Conservation (phyloP, 768 basidiomycete species). For the Cantharellus anzutake region DNA sequence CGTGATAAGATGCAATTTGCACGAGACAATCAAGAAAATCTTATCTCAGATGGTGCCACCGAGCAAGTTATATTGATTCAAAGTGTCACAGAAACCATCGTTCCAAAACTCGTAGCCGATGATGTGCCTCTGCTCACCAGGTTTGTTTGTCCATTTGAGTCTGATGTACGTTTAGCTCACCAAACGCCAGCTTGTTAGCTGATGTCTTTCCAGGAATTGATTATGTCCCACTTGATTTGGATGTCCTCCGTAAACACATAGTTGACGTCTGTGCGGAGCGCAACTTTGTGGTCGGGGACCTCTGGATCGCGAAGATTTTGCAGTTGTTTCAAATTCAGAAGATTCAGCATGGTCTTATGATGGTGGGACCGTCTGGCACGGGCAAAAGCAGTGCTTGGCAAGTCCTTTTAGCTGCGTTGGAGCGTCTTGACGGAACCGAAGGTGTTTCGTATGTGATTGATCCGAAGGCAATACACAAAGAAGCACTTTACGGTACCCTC, state of each 20-base stretch:
- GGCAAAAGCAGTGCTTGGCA: constrained; percentile 98
- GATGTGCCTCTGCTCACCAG: constrained; percentile 89
- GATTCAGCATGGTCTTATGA: constrained; percentile 99
- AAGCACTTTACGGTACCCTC: constrained; percentile 89
- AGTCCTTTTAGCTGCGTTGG: constrained; percentile 75
- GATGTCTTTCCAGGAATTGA: constrained; percentile 97
- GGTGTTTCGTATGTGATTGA: constrained; percentile 94
- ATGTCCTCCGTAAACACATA: constrained; percentile 70
- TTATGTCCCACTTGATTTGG: constrained; percentile 76
- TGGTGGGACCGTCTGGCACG: constrained; percentile 94
- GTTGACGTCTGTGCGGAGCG: constrained; percentile 70
- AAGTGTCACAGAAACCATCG: constrained; percentile 95
- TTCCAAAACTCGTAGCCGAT: constrained; percentile 92
- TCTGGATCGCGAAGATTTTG: constrained; percentile 88
- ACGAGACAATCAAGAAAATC: constrained; percentile 18
- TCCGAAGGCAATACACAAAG: constrained; percentile 98
- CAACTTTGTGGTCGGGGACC: constrained; percentile 67
- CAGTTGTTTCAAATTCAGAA: constrained; percentile 99
- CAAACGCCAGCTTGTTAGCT: constrained; percentile 48
- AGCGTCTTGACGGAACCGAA: constrained; percentile 79
- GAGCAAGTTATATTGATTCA: constrained; percentile 97
- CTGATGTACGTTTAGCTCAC: constrained; percentile 4
- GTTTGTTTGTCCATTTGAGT: constrained; percentile 23
- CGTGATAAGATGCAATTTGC: constrained; percentile 55
- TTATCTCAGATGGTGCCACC: constrained; percentile 48